Percentiles rank a stretch among this genome's conserved stretches.
Conservation (phyloP, 2,329 filamentous ascomycete species). For the Talaromyces sp. region DNA sequence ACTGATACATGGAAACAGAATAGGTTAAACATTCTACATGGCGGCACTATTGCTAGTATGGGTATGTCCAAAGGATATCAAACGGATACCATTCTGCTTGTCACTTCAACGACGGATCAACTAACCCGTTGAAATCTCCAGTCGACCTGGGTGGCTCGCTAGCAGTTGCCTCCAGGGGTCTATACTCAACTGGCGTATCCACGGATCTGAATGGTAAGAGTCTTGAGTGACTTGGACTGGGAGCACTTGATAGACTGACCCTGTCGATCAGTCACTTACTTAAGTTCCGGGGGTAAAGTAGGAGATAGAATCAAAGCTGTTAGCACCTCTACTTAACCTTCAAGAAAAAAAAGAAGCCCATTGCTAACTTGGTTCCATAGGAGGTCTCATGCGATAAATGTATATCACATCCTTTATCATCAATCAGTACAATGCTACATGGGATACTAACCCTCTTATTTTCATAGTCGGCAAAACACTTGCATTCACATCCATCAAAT, state of each 20-base stretch:
- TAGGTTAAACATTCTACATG: slow-evolving; percentile 61
- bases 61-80: slow-evolving; percentile 32
- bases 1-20: slow-evolving; percentile 44
- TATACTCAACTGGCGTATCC: slow-evolving; percentile 62
- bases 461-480: slow-evolving; percentile 58
- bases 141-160: slow-evolving; percentile 63
- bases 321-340: slow-evolving; percentile 20
- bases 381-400: slow-evolving; percentile 63
- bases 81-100: background rate
- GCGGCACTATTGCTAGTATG: slow-evolving; percentile 61
- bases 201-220: slow-evolving; percentile 57
- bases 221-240: background rate
- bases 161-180: slow-evolving; percentile 59
- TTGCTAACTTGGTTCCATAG: slow-evolving; percentile 18
- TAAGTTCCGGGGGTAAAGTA: slow-evolving; percentile 58
- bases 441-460: background rate
- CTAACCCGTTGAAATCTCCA: slow-evolving; percentile 20
- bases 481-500: slow-evolving; percentile 59
- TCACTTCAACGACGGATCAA: no score
- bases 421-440: background rate
- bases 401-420: slow-evolving; percentile 27
- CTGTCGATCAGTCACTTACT: slow-evolving; percentile 51
- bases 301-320: slow-evolving; percentile 55
- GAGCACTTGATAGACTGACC: background rate
- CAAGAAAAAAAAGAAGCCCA: slow-evolving; percentile 17